Evolutionary conservation across 1,139 yeast genomes (phyloP).

Genomic region (Diutina scorzettiae): DNA sequence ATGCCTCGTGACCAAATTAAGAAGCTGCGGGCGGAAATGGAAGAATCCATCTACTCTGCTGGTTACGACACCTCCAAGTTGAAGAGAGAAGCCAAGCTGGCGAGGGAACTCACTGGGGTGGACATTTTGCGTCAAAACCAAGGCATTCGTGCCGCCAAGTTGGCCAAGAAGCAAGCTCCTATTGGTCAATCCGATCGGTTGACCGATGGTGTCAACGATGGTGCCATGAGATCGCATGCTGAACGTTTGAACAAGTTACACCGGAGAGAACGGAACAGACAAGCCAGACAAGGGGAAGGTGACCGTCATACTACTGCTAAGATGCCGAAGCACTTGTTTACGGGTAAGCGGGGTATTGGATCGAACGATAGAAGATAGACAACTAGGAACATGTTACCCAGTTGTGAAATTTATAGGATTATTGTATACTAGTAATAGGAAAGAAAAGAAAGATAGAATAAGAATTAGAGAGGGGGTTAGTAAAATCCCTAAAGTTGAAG

Average conservation of each 20-base stretch:
- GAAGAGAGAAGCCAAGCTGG: conserved; percentile 23
- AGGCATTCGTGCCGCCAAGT: conserved; percentile 30
- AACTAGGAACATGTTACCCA: no score
- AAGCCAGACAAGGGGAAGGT: conserved; percentile 90
- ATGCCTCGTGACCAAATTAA: conserved; percentile 88
- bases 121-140: conserved; percentile 57
- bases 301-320: conserved; percentile 84
- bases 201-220: conserved; percentile 77
- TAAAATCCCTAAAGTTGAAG: no score
- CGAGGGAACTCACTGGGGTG: conserved; percentile 48
- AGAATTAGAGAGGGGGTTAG: no score
- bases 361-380: conserved; percentile 55
- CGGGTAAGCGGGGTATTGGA: conserved; percentile 95
- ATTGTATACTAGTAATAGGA: no score
- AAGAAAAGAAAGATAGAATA: no score
- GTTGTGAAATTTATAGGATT: no score
- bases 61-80: conserved; percentile 78
- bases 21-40: conserved; percentile 71
- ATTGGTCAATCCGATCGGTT: conserved; percentile 66
- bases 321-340: conserved; percentile 85
- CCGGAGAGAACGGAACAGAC: conserved; percentile 88
- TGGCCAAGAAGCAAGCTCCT: conserved; percentile 36
- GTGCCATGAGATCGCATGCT: conserved; percentile 73
- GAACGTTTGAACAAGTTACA: conserved; percentile 79
- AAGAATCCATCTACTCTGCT: conserved; percentile 73